Conservation (phyloP, 345 rosid genomes). For the Citrus australasica region DNA sequence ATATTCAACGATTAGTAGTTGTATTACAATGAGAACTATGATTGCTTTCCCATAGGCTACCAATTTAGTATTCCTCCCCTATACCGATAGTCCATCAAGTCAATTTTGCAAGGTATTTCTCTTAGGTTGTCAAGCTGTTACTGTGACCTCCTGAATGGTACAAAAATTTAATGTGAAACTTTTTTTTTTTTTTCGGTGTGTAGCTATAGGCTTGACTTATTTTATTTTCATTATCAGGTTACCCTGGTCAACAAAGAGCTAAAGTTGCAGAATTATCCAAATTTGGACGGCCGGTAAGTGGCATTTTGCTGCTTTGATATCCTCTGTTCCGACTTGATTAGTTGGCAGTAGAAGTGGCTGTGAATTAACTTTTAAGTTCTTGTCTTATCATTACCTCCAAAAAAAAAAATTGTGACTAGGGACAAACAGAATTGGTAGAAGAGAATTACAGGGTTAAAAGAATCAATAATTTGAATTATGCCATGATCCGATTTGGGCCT, state of each 20-base stretch:
- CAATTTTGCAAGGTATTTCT: background rate
- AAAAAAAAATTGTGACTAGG: background rate
- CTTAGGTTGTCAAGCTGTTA: background rate
- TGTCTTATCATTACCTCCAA: background rate
- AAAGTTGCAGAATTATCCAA: conserved; percentile 82
- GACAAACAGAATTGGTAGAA: background rate
- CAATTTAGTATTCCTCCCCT: background rate
- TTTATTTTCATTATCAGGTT: conserved; percentile 37
- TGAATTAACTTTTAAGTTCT: background rate
- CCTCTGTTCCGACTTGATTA: background rate
- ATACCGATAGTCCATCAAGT: background rate
- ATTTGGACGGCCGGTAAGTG: conserved; percentile 88
- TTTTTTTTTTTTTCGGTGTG: background rate
- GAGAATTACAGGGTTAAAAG: background rate
- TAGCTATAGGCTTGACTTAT: background rate
- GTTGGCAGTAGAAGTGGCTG: background rate
- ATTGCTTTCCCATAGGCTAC: background rate
- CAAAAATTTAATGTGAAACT: background rate
- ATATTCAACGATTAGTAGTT: background rate
- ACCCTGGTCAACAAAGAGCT: conserved; percentile 81
- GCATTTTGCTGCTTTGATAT: background rate
- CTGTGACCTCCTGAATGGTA: background rate
- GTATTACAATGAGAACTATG: background rate
- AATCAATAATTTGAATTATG: background rate
- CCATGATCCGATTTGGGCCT: background rate